phyloP scores from a whole-genome alignment of 805 yeast species.

The Monosporozyma servazzii region DNA sequence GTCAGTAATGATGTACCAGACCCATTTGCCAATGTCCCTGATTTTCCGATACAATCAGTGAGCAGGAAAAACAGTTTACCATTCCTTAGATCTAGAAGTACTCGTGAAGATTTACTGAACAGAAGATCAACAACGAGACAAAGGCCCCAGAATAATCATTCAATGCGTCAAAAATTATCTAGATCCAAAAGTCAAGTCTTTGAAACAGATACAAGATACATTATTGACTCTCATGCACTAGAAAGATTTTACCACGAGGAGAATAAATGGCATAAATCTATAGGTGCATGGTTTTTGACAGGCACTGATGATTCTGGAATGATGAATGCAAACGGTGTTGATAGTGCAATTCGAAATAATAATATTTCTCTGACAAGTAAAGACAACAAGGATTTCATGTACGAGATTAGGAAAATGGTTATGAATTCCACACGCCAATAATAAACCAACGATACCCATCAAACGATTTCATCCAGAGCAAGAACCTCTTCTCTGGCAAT shows the following conservation, averaged over 20 bases:
- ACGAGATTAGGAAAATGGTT: slow-evolving; percentile 30
- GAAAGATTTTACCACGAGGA: slow-evolving; percentile 29
- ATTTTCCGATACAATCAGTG: slow-evolving; percentile 7
- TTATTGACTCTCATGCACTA: slow-evolving; percentile 4
- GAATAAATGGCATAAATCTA: slow-evolving; percentile 26
- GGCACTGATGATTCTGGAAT: slow-evolving; percentile 10
- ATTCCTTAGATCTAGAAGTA: slow-evolving; percentile 13
- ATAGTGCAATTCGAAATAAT: slow-evolving; percentile 3
- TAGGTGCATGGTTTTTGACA: slow-evolving; percentile 24
- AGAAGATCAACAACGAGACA: not conserved
- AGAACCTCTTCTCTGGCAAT: not conserved
- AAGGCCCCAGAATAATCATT: not conserved
- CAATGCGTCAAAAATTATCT: slow-evolving; percentile 7
- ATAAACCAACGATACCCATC: slow-evolving; percentile 2
- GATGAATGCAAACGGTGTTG: slow-evolving; percentile 4
- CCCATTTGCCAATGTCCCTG: slow-evolving; percentile 25
- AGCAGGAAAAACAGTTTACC: slow-evolving; percentile 9
- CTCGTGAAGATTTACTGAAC: not conserved
- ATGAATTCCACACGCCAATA: slow-evolving; percentile 22
- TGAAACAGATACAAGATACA: not conserved
- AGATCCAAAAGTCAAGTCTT: slow-evolving; percentile 14
- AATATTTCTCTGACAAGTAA: slow-evolving; percentile 10
- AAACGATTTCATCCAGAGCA: too few relatives aligned
- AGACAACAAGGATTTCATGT: slow-evolving; percentile 23
- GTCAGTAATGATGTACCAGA: slow-evolving; percentile 22